These are phyloP conservation scores for Candida tammaniensis DNA, from an alignment of 805 yeast genomes.

Conservation along the genomic window DNA sequence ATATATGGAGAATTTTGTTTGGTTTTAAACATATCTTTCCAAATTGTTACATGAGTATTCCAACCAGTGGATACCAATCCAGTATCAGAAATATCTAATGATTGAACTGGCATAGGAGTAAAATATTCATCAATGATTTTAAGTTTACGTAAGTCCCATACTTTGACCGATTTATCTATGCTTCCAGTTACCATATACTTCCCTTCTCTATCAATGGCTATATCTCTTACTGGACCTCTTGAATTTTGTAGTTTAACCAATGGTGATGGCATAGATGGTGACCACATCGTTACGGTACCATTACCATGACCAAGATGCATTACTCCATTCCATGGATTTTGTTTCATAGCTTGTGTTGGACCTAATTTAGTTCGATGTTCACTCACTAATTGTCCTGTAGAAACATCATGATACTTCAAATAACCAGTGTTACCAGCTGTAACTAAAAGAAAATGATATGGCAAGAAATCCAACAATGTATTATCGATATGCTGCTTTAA, in stretches of 20 bases:
- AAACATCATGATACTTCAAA: slow-evolving; percentile 89
- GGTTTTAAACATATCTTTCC: slow-evolving; percentile 79
- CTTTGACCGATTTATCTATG: slow-evolving; percentile 75
- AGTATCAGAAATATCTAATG: slow-evolving; percentile 78
- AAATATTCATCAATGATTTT: slow-evolving; percentile 67
- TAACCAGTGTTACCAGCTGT: slow-evolving; percentile 89
- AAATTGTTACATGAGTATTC: slow-evolving; percentile 92
- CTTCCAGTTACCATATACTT: slow-evolving; percentile 92
- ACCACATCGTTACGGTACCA: slow-evolving; percentile 91
- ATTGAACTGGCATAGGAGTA: slow-evolving; percentile 82
- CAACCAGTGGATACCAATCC: slow-evolving; percentile 88
- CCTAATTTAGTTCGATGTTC: slow-evolving; percentile 88
- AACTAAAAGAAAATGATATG: slow-evolving; percentile 85
- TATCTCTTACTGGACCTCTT: slow-evolving; percentile 82
- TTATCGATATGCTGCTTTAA: slow-evolving; percentile 87
- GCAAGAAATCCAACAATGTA: slow-evolving; percentile 79
- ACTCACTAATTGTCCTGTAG: slow-evolving; percentile 83
- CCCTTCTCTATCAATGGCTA: slow-evolving; percentile 90
- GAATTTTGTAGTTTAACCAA: slow-evolving; percentile 77
- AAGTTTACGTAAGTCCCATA: slow-evolving; percentile 91
- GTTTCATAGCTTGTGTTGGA: slow-evolving; percentile 83
- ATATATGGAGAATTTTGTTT: slow-evolving; percentile 85
- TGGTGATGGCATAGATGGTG: slow-evolving; percentile 85
- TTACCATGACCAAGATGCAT: slow-evolving; percentile 91
- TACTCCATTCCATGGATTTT: slow-evolving; percentile 94